phyloP scores from a whole-genome alignment of 1,284 basidiomycete species.

The Abortiporus biennis region DNA sequence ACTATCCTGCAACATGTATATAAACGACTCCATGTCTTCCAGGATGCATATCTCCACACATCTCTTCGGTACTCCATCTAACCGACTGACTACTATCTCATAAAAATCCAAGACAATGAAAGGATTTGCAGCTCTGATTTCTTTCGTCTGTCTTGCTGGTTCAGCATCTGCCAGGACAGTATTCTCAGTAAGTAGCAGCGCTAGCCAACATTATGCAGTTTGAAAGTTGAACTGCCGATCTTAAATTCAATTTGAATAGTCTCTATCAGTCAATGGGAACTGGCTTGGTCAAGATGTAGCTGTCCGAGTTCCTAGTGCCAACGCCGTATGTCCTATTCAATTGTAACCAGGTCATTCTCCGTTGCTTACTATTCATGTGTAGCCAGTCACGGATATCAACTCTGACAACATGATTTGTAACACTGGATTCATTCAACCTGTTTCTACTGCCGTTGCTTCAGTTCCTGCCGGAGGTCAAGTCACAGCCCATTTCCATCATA shows the following conservation, averaged over 20 bases:
- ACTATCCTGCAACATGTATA: no score
- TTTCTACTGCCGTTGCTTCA: conserved; percentile 38
- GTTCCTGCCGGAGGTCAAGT: conserved; percentile 40
- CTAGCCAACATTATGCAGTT: background rate
- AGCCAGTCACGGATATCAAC: conserved; percentile 47
- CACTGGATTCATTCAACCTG: conserved; percentile 44
- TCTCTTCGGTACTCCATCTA: no score
- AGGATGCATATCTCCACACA: no score
- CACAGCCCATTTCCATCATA: conserved; percentile 45
- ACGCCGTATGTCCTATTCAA: conserved; percentile 21
- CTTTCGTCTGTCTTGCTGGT: conserved; percentile 22
- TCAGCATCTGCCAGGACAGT: conserved; percentile 29
- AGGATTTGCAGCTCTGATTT: conserved; percentile 1
- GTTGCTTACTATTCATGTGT: background rate
- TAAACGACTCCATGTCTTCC: no score
- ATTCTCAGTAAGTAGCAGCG: conserved; percentile 26
- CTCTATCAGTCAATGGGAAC: conserved; percentile 29
- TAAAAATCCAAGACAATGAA: no score
- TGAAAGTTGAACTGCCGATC: no score
- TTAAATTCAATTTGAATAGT: no score
- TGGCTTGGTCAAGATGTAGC: conserved; percentile 32
- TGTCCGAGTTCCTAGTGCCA: conserved; percentile 31
- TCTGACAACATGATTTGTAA: conserved; percentile 55
- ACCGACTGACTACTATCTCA: no score
- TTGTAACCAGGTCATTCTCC: background rate